These are phyloP conservation scores for Fusarium sambucinum DNA, from an alignment of 2,329 filamentous ascomycete species.

Conservation along the genomic window DNA sequence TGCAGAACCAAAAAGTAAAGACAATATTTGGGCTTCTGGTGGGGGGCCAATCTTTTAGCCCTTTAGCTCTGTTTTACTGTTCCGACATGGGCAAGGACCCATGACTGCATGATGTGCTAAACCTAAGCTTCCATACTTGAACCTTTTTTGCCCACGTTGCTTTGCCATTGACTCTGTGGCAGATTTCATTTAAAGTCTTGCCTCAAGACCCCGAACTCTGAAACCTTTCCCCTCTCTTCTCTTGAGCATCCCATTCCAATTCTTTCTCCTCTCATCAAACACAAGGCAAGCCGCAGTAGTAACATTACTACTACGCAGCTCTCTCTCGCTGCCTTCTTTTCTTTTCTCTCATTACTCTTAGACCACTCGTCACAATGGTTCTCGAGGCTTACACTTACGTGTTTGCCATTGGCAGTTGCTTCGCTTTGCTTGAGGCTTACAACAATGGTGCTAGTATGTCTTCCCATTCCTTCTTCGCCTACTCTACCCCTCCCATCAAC, in stretches of 20 bases:
- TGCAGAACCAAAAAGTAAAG: background rate
- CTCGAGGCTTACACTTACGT: constrained; percentile 76
- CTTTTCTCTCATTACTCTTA: background rate
- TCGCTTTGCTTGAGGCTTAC: constrained; percentile 81
- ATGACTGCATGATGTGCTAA: background rate
- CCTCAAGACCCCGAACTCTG: constrained; percentile 19
- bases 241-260: constrained; percentile 34
- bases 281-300: constrained; percentile 17
- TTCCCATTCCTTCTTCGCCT: background rate
- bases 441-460: constrained; percentile 82
- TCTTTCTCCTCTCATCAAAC: background rate
- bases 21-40: background rate
- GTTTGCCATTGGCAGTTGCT: constrained; percentile 80
- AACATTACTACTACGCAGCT: constrained; percentile 20
- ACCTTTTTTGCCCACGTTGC: background rate
- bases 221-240: constrained; percentile 6
- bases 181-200: constrained; percentile 37
- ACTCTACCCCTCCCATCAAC: too few species aligned
- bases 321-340: background rate
- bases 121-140: background rate
- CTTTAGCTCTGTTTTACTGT: constrained; percentile 6
- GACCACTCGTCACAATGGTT: constrained; percentile 60
- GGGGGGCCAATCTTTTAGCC: constrained; percentile 14
- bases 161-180: background rate
- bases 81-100: background rate